phyloP scores from a whole-genome alignment of 2,329 filamentous ascomycete species.

The Xylaria multiplex region DNA sequence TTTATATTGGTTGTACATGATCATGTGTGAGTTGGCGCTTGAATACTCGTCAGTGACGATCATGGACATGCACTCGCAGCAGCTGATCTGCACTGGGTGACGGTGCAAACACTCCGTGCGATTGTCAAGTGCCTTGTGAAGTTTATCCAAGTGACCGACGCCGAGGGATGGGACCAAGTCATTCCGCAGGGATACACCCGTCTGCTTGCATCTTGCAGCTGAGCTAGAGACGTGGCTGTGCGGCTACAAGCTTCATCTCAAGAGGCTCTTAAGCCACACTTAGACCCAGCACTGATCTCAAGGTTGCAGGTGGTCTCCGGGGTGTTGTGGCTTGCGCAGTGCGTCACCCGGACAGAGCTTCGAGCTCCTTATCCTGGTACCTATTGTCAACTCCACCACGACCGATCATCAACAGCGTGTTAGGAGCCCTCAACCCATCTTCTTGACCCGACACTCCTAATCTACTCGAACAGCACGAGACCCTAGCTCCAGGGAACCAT shows the following conservation, averaged over 20 bases:
- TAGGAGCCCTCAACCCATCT: conserved; percentile 13
- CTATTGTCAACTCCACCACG: conserved; percentile 26
- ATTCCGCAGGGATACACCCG: conserved; percentile 19
- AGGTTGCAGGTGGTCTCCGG: not conserved
- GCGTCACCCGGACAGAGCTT: conserved; percentile 34
- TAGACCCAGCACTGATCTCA: not conserved
- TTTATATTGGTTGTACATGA: not conserved
- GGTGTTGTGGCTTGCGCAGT: conserved; percentile 35
- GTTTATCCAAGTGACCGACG: conserved; percentile 13
- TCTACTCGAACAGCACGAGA: not conserved
- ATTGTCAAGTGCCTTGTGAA: conserved; percentile 19
- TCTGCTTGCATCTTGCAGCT: conserved; percentile 15
- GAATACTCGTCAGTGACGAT: conserved; percentile 19
- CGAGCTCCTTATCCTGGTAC: conserved; percentile 17
- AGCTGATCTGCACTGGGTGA: conserved; percentile 31
- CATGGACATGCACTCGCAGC: conserved; percentile 18
- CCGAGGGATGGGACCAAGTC: conserved; percentile 16
- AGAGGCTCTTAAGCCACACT: not conserved
- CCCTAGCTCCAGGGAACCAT: conserved; percentile 6
- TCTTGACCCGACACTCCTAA: conserved; percentile 8
- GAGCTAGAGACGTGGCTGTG: conserved; percentile 6
- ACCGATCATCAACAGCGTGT: conserved; percentile 18
- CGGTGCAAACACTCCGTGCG: conserved; percentile 15
- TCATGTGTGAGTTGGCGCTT: conserved; percentile 22
- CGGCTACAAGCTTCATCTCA: not conserved